Evolutionary conservation across 2,329 filamentous ascomycete species (phyloP), one percentile per base, ranked within the genome.

Genomic region (Aureobasidium sp.): DNA sequence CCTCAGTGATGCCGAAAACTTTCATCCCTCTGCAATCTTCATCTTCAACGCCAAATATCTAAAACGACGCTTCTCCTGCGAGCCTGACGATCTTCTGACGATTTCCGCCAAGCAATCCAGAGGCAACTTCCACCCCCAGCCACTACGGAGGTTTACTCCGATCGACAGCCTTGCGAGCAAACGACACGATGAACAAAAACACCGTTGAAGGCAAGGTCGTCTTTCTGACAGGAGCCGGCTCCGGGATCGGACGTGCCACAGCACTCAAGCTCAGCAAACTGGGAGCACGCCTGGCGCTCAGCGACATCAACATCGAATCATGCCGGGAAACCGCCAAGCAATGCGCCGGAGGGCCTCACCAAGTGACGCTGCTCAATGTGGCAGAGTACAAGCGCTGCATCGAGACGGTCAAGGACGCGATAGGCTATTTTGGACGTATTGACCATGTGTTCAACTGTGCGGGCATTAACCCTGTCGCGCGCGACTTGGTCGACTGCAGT

Each of bases 391-490:
- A 68, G 6, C 66, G 69, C 17, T 65, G 72, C 14, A 66, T 68
- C 33, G 65, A 64, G 9, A 64, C 70, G 1, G 63, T 73, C 17
- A 45, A 64, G 9, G 27, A 70, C 48, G 75, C 72, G 0, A 62
- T 75, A 0, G 33, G 63, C 5, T 65, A 53, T 11, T 72, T 73
- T 24, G 75, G 74, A 1, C 67, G 63, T 12, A 64, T 81, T 0
- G 73, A 80, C 48, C 72, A 75, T 6, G 73, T 78, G 1, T 75
- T 77, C 59, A 78, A 79, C 58, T 73, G 72, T 61, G 76, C 76
- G 0, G 73, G 74, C 15, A 70, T 74, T 2, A 73, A 72, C 58
- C 71, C 71, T 1, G 71, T 70, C 1, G 65, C 71, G 12, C 71
- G 68, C 12, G 66, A 70, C 1, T 64, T 78, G 27, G 67, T 68